These are phyloP conservation scores for Buxus sempervirens DNA, from an alignment of 164 flowering plant species.

Conservation along the genomic window DNA sequence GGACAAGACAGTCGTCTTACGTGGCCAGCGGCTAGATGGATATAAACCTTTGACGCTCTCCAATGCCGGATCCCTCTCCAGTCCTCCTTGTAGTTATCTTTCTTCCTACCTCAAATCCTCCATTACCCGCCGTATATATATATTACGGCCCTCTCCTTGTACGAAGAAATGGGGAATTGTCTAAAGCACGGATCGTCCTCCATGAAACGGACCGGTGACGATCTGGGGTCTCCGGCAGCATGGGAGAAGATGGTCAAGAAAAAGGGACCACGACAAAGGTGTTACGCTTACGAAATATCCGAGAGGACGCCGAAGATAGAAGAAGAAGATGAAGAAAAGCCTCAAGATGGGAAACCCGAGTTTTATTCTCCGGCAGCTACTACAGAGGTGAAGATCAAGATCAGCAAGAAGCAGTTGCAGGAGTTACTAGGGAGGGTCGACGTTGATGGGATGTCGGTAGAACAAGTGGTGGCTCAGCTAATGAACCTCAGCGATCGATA, in stretches of 20 bases:
- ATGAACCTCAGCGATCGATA: slow-evolving; percentile 20
- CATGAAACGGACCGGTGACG: slow-evolving; percentile 40
- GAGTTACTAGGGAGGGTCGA: slow-evolving; percentile 10
- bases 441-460: slow-evolving; percentile 25
- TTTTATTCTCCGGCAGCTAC: not conserved
- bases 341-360: not conserved
- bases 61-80: too few relatives aligned
- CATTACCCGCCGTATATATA: too few relatives aligned
- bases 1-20: too few relatives aligned
- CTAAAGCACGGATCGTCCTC: slow-evolving; percentile 26
- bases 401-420: slow-evolving; percentile 15
- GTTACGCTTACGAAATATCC: too few relatives aligned
- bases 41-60: too few relatives aligned
- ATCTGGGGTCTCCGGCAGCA: slow-evolving; percentile 28
- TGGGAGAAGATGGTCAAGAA: too few relatives aligned
- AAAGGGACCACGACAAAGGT: slow-evolving; percentile 21
- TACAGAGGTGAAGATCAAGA: slow-evolving; percentile 15
- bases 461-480: slow-evolving; percentile 29
- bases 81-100: too few relatives aligned
- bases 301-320: too few relatives aligned
- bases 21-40: too few relatives aligned
- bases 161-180: slow-evolving; percentile 64
- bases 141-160: too few relatives aligned
- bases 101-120: too few relatives aligned
- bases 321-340: slow-evolving; percentile 12